Conservation (phyloP, 352 stramenopile genomes). For the Phytopythium sindhum region DNA sequence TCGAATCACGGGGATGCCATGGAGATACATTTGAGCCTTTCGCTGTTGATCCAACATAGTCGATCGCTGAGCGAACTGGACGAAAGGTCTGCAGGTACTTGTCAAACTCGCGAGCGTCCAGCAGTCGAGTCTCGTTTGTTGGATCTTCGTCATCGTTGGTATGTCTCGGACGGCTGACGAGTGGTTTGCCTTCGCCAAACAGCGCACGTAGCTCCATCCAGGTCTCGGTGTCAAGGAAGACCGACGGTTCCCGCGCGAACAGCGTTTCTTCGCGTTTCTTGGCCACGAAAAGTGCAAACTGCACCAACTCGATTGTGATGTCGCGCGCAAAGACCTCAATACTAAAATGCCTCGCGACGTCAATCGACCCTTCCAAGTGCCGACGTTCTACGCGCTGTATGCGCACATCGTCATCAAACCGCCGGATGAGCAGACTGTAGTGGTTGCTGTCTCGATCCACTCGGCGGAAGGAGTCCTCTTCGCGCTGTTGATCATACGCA, state of each 20-base stretch:
- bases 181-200: slow-evolving; percentile 26
- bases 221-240: slow-evolving; percentile 41
- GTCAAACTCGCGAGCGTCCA: slow-evolving; percentile 25
- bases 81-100: slow-evolving; percentile 44
- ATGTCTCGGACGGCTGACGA: neutral
- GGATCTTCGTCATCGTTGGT: neutral
- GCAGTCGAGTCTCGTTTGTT: neutral
- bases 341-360: slow-evolving; percentile 33
- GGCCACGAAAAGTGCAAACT: slow-evolving; percentile 55
- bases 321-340: slow-evolving; percentile 35
- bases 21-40: slow-evolving; percentile 18
- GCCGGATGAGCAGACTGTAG: slow-evolving; percentile 53
- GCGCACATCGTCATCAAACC: slow-evolving; percentile 60
- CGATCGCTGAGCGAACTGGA: slow-evolving; percentile 7
- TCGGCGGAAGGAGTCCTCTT: slow-evolving; percentile 34
- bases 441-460: slow-evolving; percentile 49
- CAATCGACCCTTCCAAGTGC: slow-evolving; percentile 26
- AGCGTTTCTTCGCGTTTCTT: slow-evolving; percentile 44
- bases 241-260: slow-evolving; percentile 21
- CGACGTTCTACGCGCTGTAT: slow-evolving; percentile 38
- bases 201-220: slow-evolving; percentile 58
- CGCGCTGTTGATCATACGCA: slow-evolving; percentile 48
- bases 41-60: slow-evolving; percentile 19
- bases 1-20: slow-evolving; percentile 31
- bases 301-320: slow-evolving; percentile 48